Evolutionary conservation across 2,329 filamentous ascomycete genomes (phyloP), one percentile per base, ranked within the genome.

Genomic region (Arthroderma sp.): DNA sequence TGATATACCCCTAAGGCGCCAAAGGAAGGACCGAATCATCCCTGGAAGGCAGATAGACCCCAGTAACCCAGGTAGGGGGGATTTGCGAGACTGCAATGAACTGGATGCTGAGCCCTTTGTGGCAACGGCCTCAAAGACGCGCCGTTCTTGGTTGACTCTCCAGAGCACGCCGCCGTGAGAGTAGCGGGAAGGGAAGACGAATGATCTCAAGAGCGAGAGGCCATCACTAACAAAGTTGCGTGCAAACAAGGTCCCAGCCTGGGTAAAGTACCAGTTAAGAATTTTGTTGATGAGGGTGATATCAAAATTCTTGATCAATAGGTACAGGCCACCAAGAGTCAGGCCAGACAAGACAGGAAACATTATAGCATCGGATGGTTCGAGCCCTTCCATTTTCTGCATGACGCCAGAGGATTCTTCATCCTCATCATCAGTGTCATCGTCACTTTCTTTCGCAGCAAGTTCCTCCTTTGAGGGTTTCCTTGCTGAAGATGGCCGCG

Each of bases 291-390:
- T 66, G 22, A 93, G 68, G 7, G 79, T 72, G 1, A 87, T 81
- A 56, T 94, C 85, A 45, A 95, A 75, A 75, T 82, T 91, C 61
- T 93, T 86, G 58, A 96, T 86, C 48, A 94, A 70, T 55, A 88
- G 81, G 68, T 96, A 96, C 8, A 96, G 71, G 4, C 78, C 78
- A 36, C 79, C 73, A 6, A 96, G 75, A 1, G 82, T 78, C 6
- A 70, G 57, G 1, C 80, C 86, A 4, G 87, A 88, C 44, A 87
- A 69, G 30, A 95, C 54, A 1, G 89, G 91, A 51, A 95, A 84
- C 55, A 93, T 63, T 53, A 96, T 76, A 40, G 86, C 89, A 62
- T 96, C 89, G 0, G 76, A 80, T 1, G 83, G 79, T 6, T 79
- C 73, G 43, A 93, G 65, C 0, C 82, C 81, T 55, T 83, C 79